Conservation (phyloP, 352 stramenopile genomes). For the Hyaloperonospora brassicae region DNA sequence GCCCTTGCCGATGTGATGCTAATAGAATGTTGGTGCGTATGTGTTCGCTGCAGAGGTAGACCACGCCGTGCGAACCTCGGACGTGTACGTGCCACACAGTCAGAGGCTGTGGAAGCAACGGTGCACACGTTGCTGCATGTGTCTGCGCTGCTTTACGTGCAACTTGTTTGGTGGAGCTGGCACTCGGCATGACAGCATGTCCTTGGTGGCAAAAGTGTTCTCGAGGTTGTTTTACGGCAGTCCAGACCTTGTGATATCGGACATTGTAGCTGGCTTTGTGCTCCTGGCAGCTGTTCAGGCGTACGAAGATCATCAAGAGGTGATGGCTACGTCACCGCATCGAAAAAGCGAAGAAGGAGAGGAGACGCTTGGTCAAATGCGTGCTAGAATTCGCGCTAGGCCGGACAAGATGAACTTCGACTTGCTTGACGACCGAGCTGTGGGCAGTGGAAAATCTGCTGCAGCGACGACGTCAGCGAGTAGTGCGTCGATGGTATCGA, state of each 20-base stretch:
- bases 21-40: conserved; percentile 3
- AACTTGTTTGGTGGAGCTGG: conserved; percentile 78
- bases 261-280: conserved; percentile 82
- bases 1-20: too few species aligned
- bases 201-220: conserved; percentile 77
- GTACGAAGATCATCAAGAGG: conserved; percentile 51
- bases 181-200: conserved; percentile 85
- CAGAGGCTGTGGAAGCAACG: conserved; percentile 62
- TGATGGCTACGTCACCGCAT: conserved; percentile 21
- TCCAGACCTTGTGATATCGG: conserved; percentile 81
- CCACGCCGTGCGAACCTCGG: conserved; percentile 53
- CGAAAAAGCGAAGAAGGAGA: conserved; percentile 28
- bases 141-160: conserved; percentile 80
- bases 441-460: not conserved
- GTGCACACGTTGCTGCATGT: conserved; percentile 69
- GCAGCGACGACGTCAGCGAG: conserved; percentile 4
- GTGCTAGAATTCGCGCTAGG: conserved; percentile 33
- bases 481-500: conserved; percentile 11
- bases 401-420: conserved; percentile 20
- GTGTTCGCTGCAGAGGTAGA: conserved; percentile 34
- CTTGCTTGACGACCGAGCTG: conserved; percentile 5
- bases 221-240: conserved; percentile 81
- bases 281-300: conserved; percentile 72
- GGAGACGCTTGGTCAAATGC: conserved; percentile 45
- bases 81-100: conserved; percentile 78